Percentiles rank a stretch among this genome's conserved stretches.
Evolutionary conservation across 164 flowering plant genomes (phyloP).

Genomic region (Platanus orientalis): DNA sequence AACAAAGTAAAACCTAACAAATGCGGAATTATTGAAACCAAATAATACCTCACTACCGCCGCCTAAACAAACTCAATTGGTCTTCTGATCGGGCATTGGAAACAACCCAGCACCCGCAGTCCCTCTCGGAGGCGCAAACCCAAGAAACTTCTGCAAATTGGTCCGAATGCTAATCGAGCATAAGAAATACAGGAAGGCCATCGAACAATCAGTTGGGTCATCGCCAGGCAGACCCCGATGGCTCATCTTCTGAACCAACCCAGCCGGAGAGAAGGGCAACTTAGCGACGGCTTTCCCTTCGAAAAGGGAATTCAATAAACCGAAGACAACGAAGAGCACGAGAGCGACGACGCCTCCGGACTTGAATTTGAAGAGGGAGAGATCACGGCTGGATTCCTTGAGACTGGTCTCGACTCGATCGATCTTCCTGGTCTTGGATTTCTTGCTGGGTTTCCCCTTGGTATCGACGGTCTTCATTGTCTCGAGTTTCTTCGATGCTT

Average conservation of each 20-base stretch:
- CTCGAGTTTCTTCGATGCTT: conserved; percentile 88
- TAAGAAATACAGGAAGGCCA: conserved; percentile 89
- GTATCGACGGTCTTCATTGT: conserved; percentile 59
- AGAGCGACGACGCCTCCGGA: conserved; percentile 95
- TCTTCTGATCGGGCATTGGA: conserved; percentile 94
- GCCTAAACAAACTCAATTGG: conserved; percentile 29
- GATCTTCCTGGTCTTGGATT: conserved; percentile 79
- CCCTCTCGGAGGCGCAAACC: conserved; percentile 92
- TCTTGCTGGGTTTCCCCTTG: conserved; percentile 26
- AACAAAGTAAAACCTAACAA: not conserved
- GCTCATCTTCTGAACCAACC: conserved; percentile 88
- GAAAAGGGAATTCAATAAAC: conserved; percentile 72
- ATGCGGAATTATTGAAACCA: conserved; percentile 8
- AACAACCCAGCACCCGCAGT: conserved; percentile 71
- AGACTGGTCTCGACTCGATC: conserved; percentile 88
- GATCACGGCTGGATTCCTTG: conserved; percentile 86
- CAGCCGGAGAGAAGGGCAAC: conserved; percentile 66
- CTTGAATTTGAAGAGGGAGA: conserved; percentile 91
- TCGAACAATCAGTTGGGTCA: conserved; percentile 91
- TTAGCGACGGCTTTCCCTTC: conserved; percentile 92
- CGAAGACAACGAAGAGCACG: conserved; percentile 85
- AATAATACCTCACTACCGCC: not conserved
- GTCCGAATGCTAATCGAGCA: conserved; percentile 93
- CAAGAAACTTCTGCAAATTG: conserved; percentile 96
- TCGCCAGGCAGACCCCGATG: conserved; percentile 74